Base-by-base conservation (phyloP, 1,284 basidiomycete species). In the Trametes sp. region DNA sequence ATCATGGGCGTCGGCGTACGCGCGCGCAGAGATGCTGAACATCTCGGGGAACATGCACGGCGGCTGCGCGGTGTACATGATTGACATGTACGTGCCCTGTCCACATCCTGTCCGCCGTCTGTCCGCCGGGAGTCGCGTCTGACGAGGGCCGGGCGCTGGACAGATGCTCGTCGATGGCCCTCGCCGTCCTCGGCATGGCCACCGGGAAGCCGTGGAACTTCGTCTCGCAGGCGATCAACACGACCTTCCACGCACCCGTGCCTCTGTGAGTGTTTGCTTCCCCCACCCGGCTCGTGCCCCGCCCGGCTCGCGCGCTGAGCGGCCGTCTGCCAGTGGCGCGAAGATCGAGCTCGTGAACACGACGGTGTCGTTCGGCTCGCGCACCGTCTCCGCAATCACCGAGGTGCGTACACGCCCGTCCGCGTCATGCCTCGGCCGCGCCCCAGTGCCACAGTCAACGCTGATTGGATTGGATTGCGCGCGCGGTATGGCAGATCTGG, bases 21-120 rank as follows among this genome's bases (percentile, higher is more conserved):
- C 26, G 48, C 19, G 45, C 31, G 13, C 33, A 87, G 87, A 83
- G 62, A 88, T 89, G 87, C 76, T 89, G 29, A 89, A 89, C 67
- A 87, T 87, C 13, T 84, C 85, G 46, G 85, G 85, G 3, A 88
- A 88, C 84, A 76, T 89, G 26, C 88, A 90, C 65, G 88, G 88
- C 23, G 88, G 86, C 51, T 88, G 87, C 57, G 72, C 89, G 46
- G 85, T 87, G 35, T 89, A 88, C 74, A 75, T 90, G 59, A 84
- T 89, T 58, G 88, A 90, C 75, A 88, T 87, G 86, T 86, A 64
- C 51, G 82, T 74, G 19, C 24, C 45, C 13, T 6, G 24, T 46
- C 6, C n/a, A 7, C 11, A 33, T 6, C 11, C 7, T 16, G 19
- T 41, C 4, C 38, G 4, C 7, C 11, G 5, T n/a, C n/a, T n/a